Conservation (phyloP, 2,329 filamentous ascomycete genomes). For the Aureobasidium namibiae region DNA sequence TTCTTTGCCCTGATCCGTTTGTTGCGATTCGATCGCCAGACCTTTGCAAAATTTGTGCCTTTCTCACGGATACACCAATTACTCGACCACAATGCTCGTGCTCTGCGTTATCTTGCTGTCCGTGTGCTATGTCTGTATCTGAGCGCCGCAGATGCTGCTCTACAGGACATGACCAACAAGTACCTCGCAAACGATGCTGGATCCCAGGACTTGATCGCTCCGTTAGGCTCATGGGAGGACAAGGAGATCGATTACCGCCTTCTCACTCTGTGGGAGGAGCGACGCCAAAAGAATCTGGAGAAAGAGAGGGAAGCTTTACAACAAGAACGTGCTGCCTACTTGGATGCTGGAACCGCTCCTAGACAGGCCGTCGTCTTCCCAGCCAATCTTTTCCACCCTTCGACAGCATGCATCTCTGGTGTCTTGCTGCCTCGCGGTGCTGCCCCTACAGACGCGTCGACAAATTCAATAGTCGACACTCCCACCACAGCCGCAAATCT, state of each 20-base stretch:
- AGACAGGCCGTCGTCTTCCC: conserved; percentile 12
- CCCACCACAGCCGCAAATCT: conserved; percentile 66
- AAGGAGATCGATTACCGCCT: conserved; percentile 71
- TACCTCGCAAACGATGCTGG: not conserved
- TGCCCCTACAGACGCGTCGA: conserved; percentile 24
- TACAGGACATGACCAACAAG: conserved; percentile 51
- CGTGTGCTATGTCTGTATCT: conserved; percentile 73
- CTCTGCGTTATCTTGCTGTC: conserved; percentile 72
- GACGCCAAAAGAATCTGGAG: conserved; percentile 36
- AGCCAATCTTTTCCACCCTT: conserved; percentile 18
- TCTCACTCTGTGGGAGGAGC: conserved; percentile 55
- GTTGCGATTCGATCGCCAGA: conserved; percentile 63
- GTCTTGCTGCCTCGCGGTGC: conserved; percentile 57
- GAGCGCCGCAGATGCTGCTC: conserved; percentile 68
- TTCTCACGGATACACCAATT: conserved; percentile 61
- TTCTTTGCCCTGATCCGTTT: conserved; percentile 71
- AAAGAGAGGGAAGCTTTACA: conserved; percentile 7
- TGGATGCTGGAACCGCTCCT: not conserved
- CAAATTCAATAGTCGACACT: conserved; percentile 55
- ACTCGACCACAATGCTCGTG: conserved; percentile 49
- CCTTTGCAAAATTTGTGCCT: conserved; percentile 57
- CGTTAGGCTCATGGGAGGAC: conserved; percentile 67
- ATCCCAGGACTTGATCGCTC: not conserved
- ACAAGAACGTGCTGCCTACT: not conserved
- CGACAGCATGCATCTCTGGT: conserved; percentile 56